Conservation (phyloP, 2,329 filamentous ascomycete species). For the Phaeosphaeriaceae sp. region DNA sequence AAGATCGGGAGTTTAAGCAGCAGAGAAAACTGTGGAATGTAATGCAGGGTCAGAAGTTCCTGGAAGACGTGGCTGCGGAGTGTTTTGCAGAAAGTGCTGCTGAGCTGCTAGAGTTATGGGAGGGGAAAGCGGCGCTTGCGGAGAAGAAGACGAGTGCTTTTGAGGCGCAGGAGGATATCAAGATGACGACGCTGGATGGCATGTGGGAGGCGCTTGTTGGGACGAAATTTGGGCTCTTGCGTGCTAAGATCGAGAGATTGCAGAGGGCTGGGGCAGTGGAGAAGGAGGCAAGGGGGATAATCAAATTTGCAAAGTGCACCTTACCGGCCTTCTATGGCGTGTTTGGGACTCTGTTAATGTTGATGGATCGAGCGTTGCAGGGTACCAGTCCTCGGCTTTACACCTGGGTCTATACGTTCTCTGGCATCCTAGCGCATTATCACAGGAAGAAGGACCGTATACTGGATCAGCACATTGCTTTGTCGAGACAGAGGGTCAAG, state of each 20-base stretch:
- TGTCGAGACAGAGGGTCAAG: not conserved
- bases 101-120: slow-evolving; percentile 4
- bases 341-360: not conserved
- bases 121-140: not conserved
- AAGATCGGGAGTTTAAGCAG: slow-evolving; percentile 1
- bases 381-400: slow-evolving; percentile 8
- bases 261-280: not conserved
- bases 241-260: not conserved
- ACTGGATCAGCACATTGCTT: not conserved
- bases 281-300: not conserved
- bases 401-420: slow-evolving; percentile 4
- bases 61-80: slow-evolving; percentile 4
- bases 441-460: slow-evolving; percentile 4
- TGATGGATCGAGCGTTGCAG: slow-evolving; percentile 9
- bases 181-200: slow-evolving; percentile 9
- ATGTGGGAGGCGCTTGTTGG: slow-evolving; percentile 13
- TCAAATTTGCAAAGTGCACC: not conserved
- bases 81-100: not conserved
- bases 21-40: slow-evolving; percentile 12
- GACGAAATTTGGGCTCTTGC: slow-evolving; percentile 7
- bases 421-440: slow-evolving; percentile 7
- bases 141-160: not conserved
- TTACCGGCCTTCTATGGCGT: slow-evolving; percentile 7
- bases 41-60: slow-evolving; percentile 2
- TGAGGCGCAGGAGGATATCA: slow-evolving; percentile 2